Evolutionary conservation across 192 early-diverging fungal species (phyloP), one percentile per base, ranked within the genome.

Genomic region (Coemansia sp.): DNA sequence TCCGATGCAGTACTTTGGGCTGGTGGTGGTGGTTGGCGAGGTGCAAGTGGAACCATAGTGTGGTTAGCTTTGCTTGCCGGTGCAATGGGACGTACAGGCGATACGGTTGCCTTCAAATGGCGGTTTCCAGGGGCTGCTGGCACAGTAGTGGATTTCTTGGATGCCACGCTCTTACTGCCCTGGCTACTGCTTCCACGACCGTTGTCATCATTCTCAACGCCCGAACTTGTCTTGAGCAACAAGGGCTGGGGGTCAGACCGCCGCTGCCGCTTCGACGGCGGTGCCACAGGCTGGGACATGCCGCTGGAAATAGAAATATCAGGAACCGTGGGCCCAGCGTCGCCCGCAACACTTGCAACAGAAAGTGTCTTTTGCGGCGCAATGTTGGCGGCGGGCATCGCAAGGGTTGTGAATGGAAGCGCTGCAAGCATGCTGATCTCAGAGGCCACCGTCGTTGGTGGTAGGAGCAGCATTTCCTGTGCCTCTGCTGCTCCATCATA

Each of bases 351-450:
- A 2, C 22, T 25, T 19, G 59, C 5, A 27, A 55, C 42, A 0
- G 76, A 63, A 14, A 79, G 44, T 10, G 70, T 73, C 62, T 72
- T 59, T 52, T 79, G 76, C 37, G 76, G 76, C 28, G 76, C 70
- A 63, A 79, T 70, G 45, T 60, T 61, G 4, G 65, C 37, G 19
- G 55, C 40, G 14, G 65, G 48, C 50, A 52, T 57, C n/a, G 55
- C 30, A 30, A 68, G 23, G 0, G 54, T 29, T 0, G 62, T 44
- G 19, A 75, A 65, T 6, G 65, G 65, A 42, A 74, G 62, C 38
- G 68, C 61, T 1, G 68, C 61, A 15, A 70, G 68, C 61, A 70
- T 70, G 14, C 55, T 52, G 15, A 70, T 38, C 60, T 70, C 60
- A 3, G 57, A 67, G n/a, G n/a, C n/a, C n/a, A n/a, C n/a, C 30